Conservation (phyloP, 768 basidiomycete genomes). For the Hypholoma sublateritium region DNA sequence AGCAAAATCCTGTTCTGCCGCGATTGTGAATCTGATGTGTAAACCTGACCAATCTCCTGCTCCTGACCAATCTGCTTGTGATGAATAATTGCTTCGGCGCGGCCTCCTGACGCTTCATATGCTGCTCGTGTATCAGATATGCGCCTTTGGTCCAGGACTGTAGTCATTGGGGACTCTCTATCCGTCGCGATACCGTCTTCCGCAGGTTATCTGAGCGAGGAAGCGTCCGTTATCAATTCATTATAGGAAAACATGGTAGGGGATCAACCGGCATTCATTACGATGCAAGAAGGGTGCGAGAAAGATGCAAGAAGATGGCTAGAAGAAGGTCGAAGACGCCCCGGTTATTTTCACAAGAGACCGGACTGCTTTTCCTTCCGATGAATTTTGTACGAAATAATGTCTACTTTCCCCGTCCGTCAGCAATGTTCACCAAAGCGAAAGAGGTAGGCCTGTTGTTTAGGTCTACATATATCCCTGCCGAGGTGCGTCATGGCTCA, state of each 20-base stretch:
- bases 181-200: background rate
- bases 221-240: constrained; percentile 4
- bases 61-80: background rate
- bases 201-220: background rate
- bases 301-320: no score
- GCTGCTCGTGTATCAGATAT: background rate
- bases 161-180: background rate
- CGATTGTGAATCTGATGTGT: constrained; percentile 18
- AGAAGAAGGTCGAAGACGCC: background rate
- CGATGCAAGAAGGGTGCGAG: constrained; percentile 8
- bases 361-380: constrained; percentile 14
- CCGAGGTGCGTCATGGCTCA: constrained; percentile 4
- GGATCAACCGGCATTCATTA: constrained; percentile 18
- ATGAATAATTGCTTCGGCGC: background rate
- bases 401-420: background rate
- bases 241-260: background rate
- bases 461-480: background rate
- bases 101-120: constrained; percentile 5
- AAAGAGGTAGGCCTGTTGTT: no score
- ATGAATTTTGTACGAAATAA: constrained; percentile 9
- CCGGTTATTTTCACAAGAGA: constrained; percentile 16
- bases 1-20: constrained; percentile 15
- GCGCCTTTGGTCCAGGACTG: background rate
- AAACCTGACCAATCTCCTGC: background rate
- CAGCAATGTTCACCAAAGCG: background rate